Evolutionary conservation across 208 protist genomes (phyloP).

Genomic region (Wallacemonas sp.): DNA sequence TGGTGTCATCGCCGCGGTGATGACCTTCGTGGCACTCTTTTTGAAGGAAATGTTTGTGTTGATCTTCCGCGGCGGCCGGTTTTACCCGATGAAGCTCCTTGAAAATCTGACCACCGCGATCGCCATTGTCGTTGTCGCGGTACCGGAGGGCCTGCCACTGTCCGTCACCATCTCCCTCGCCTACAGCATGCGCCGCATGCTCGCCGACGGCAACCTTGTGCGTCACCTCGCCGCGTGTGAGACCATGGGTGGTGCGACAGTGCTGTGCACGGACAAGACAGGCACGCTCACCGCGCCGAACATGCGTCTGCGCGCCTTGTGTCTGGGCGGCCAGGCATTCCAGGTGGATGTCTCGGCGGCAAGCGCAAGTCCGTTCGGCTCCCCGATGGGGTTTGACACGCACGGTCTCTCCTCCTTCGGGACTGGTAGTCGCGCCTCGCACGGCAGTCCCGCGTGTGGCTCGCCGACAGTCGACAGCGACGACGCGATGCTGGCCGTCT

Average conservation of each 20-base stretch:
- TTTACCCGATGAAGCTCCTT: conserved; percentile 79
- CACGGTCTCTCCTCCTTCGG: neutral
- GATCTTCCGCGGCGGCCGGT: conserved; percentile 23
- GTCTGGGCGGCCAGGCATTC: conserved; percentile 35
- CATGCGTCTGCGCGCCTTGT: conserved; percentile 85
- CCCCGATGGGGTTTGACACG: neutral
- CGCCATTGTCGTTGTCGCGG: conserved; percentile 97
- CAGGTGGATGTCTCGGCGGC: neutral
- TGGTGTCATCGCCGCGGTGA: conserved; percentile 65
- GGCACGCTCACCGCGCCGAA: conserved; percentile 93
- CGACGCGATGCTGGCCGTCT: conserved; percentile 12
- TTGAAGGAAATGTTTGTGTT: conserved; percentile 65
- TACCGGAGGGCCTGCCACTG: conserved; percentile 97
- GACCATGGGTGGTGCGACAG: conserved; percentile 95
- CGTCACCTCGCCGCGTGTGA: conserved; percentile 95
- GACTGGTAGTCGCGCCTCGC: neutral
- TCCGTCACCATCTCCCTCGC: conserved; percentile 97
- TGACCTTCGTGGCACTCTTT: conserved; percentile 74
- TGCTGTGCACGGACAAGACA: conserved; percentile 94
- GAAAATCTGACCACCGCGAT: conserved; percentile 90
- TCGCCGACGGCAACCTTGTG: conserved; percentile 94
- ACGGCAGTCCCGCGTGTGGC: neutral
- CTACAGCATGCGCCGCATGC: conserved; percentile 96
- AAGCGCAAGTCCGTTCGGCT: neutral
- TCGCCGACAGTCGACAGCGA: neutral